Evolutionary conservation across 2,329 filamentous ascomycete genomes (phyloP).

Genomic region (Metarhizium brunneum): DNA sequence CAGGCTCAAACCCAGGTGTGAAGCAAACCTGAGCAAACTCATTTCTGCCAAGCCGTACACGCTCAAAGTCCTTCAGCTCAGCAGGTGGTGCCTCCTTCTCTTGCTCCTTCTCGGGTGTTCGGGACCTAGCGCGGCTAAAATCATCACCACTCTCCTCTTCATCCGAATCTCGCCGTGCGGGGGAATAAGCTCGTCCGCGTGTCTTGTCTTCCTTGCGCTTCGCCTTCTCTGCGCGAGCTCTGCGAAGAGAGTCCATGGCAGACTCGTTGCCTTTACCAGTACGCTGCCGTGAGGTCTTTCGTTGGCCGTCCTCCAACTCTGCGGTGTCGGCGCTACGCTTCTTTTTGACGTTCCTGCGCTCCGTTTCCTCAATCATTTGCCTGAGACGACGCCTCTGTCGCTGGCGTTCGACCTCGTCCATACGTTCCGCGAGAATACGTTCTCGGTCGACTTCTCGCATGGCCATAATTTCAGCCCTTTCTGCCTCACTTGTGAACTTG

Average conservation of each 20-base stretch:
- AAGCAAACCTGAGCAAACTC: conserved; percentile 90
- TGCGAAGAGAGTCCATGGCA: conserved; percentile 62
- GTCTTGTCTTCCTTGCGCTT: conserved; percentile 42
- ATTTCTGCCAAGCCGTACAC: conserved; percentile 71
- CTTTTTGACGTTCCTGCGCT: conserved; percentile 43
- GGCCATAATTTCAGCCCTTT: conserved; percentile 70
- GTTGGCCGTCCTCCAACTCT: conserved; percentile 66
- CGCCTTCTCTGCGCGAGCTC: conserved; percentile 53
- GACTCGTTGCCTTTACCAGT: conserved; percentile 39
- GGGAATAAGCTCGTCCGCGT: conserved; percentile 47
- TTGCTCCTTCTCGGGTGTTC: conserved; percentile 52
- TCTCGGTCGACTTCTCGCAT: conserved; percentile 90
- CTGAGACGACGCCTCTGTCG: conserved; percentile 76
- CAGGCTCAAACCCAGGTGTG: conserved; percentile 77
- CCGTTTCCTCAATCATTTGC: conserved; percentile 62
- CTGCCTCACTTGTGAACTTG: conserved; percentile 63
- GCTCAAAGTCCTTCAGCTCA: conserved; percentile 72
- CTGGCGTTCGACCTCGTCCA: conserved; percentile 70
- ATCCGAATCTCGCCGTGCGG: conserved; percentile 20
- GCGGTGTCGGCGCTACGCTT: conserved; percentile 72
- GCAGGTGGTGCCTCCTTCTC: conserved; percentile 63
- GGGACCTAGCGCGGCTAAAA: conserved; percentile 52
- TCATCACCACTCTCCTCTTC: conserved; percentile 72
- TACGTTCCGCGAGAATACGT: conserved; percentile 78
- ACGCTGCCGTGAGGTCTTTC: conserved; percentile 65